Evolutionary conservation across 2,329 filamentous ascomycete species (phyloP).

Genomic region (Pyrenophora tritici-repentis): DNA sequence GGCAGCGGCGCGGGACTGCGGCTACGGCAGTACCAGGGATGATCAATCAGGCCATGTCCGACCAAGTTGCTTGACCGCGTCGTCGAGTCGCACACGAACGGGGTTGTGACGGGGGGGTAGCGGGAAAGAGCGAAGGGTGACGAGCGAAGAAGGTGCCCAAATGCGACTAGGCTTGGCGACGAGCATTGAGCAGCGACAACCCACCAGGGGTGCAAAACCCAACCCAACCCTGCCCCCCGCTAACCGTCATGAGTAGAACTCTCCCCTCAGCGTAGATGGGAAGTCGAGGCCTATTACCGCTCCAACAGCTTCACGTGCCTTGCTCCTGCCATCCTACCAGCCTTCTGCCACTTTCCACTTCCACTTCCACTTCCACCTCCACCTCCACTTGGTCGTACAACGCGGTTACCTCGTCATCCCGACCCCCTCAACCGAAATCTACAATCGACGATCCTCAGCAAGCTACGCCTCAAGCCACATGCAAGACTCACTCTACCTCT

Average conservation of each 20-base stretch:
- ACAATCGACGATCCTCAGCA: constrained; percentile 8
- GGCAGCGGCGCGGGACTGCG: constrained; percentile 8
- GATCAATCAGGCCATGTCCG: not conserved
- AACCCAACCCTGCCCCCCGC: not conserved
- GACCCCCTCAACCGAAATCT: constrained; percentile 1
- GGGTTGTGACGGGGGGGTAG: not conserved
- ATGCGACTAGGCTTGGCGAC: too few relatives aligned
- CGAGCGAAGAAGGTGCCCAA: too few relatives aligned
- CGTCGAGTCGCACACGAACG: not conserved
- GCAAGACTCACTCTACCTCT: not conserved
- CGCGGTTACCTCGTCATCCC: constrained; percentile 1
- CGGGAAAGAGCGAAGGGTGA: not conserved
- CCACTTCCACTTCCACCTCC: too few relatives aligned
- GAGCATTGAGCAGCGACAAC: not conserved
- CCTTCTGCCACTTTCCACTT: too few relatives aligned
- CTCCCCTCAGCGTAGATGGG: too few relatives aligned
- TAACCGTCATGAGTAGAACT: too few relatives aligned
- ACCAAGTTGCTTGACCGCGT: not conserved
- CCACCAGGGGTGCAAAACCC: not conserved
- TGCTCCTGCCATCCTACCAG: too few relatives aligned
- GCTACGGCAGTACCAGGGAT: not conserved
- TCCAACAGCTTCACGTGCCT: not conserved
- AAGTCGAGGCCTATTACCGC: not conserved
- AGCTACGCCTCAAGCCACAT: constrained; percentile 11
- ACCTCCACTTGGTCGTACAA: not conserved